Base-by-base conservation (phyloP, 2,329 filamentous ascomycete genomes). In the Penicillium fuscoglaucum region DNA sequence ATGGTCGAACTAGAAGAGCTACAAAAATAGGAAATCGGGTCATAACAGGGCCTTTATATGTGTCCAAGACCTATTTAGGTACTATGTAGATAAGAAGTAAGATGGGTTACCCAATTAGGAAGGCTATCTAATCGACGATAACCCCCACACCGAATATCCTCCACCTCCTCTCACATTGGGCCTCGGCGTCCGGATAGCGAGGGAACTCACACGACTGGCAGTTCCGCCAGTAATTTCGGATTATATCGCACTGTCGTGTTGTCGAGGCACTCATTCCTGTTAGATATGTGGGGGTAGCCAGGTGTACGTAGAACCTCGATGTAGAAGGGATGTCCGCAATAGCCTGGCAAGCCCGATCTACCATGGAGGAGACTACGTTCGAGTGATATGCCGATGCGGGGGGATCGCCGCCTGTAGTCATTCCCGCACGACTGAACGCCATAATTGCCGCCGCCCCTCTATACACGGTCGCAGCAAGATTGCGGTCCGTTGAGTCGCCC, bases 281-380 rank as follows among this genome's bases (percentile, higher is more conserved):
- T 4, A 79, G 56, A 47, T 75, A 78, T 0, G 73, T 74, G 0
- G 74, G 68, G 0, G 71, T 70, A 1, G 75, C 76, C 61, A 79
- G 64, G 55, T 79, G 76, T 33, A 75, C 72, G 58, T 78, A 78
- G 58, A 74, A 78, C 6, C 66, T 68, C 0, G 76, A 79, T 0
- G 66, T 68, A 1, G 71, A 58, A 2, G 71, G 65, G 6, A 72
- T 70, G 0, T 64, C 61, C 0, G 70, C 66, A 1, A 79, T 71
- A 0, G 73, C 64, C 2, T 68, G 57, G n/a, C 77, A 79, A 9
- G 73, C 67, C 3, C 70, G 67, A 35, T 74, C 68, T 2, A 77
- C 74, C 0, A 75, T 70, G 0, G 69, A 70, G 0, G 66, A 64
- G 0, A 75, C 56, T 0, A 73, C 64, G 1, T 51, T 35, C 0